A percentile compares a stretch with the other conserved stretches of the same genome.
Evolutionary conservation across 139 green algal species (phyloP).

Genomic region (Coccomyxa sp.): DNA sequence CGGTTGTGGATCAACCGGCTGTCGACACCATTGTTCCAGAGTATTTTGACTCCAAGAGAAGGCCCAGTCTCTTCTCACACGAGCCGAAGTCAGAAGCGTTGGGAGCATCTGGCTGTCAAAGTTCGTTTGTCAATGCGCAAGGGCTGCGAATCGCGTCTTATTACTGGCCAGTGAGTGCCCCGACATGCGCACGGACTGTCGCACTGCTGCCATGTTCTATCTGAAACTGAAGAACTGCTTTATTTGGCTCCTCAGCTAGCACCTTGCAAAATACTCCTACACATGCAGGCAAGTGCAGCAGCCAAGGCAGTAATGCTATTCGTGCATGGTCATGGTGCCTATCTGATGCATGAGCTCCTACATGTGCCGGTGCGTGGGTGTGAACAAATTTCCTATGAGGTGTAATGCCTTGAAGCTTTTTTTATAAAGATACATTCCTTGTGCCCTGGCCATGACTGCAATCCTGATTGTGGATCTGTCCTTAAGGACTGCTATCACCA

Average conservation of each 20-base stretch:
- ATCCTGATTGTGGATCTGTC: neutral
- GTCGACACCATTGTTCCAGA: neutral
- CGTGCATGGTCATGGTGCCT: constrained; percentile 58
- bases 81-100: constrained; percentile 11
- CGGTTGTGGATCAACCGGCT: neutral
- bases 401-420: neutral
- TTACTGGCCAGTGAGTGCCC: constrained; percentile 38
- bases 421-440: neutral
- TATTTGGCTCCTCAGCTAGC: neutral
- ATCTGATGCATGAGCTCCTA: constrained; percentile 50
- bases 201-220: neutral
- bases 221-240: neutral
- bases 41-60: neutral
- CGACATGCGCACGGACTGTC: neutral
- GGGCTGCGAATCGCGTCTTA: constrained; percentile 32
- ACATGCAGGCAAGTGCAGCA: neutral
- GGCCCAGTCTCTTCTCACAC: constrained; percentile 8
- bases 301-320: constrained; percentile 37
- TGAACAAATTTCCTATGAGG: too few relatives aligned
- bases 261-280: neutral
- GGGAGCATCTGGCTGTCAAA: constrained; percentile 14
- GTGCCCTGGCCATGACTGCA: neutral
- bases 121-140: constrained; percentile 29
- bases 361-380: constrained; percentile 16
- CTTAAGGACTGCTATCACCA: too few relatives aligned